Percentiles rank a stretch among this genome's conserved stretches.
Evolutionary conservation across 2,329 filamentous ascomycete species (phyloP).

Genomic region (Tolypocladium nubicola): DNA sequence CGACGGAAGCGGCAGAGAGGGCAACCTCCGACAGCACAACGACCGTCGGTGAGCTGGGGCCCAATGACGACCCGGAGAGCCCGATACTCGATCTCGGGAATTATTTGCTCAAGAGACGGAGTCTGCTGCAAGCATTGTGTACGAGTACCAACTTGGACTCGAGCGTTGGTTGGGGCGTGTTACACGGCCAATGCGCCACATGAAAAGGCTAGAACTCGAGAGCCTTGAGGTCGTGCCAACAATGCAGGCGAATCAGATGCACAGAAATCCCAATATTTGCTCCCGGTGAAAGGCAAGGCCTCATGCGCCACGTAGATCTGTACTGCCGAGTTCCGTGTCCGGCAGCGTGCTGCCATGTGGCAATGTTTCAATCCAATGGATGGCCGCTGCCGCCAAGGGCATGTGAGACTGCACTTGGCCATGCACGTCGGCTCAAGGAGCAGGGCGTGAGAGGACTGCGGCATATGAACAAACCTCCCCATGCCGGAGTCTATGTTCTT

Average conservation of each 20-base stretch:
- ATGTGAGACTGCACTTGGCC: neutral
- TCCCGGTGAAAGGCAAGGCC: neutral
- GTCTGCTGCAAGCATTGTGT: neutral
- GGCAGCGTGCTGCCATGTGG: conserved; percentile 37
- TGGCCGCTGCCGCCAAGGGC: neutral
- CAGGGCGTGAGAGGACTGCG: neutral
- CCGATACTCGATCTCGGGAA: neutral
- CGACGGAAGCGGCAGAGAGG: conserved; percentile 10
- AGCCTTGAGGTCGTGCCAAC: neutral
- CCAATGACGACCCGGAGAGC: neutral
- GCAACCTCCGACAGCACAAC: conserved; percentile 15
- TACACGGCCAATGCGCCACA: neutral
- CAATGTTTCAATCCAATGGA: conserved; percentile 18
- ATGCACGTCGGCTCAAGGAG: conserved; percentile 4
- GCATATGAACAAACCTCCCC: neutral
- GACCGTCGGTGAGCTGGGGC: conserved; percentile 5
- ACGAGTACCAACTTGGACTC: neutral
- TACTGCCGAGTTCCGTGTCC: conserved; percentile 21
- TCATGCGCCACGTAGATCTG: neutral
- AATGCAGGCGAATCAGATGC: neutral
- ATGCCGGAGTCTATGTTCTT: neutral
- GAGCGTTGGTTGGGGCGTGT: neutral
- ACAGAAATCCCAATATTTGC: neutral
- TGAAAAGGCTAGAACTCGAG: neutral
- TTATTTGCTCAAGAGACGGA: neutral